Evolutionary conservation across 768 basidiomycete genomes (phyloP).

Genomic region (Cytidiella melzeri): DNA sequence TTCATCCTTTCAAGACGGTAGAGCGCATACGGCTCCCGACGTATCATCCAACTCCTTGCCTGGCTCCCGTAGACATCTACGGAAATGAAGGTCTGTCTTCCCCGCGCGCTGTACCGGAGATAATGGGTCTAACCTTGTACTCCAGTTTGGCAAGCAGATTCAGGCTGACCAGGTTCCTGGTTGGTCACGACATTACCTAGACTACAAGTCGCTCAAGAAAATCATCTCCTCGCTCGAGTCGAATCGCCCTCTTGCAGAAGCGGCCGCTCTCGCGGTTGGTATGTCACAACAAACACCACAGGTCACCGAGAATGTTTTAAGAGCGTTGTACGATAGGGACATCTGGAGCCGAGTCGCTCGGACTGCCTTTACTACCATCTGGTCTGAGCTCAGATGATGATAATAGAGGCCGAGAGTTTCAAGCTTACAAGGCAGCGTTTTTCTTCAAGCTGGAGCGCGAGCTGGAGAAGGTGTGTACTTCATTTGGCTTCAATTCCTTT

Average conservation of each 20-base stretch:
- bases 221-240: conserved; percentile 94
- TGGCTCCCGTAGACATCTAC: background rate
- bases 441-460: conserved; percentile 99
- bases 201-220: conserved; percentile 98
- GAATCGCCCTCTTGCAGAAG: conserved; percentile 86
- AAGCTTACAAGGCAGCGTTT: conserved; percentile 94
- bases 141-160: conserved; percentile 96
- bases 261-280: conserved; percentile 79
- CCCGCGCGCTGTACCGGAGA: conserved; percentile 6
- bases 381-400: conserved; percentile 58
- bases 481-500: background rate
- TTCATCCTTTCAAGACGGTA: conserved; percentile 7
- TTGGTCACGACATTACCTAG: conserved; percentile 93
- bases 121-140: conserved; percentile 1
- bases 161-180: conserved; percentile 95
- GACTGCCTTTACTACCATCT: conserved; percentile 53
- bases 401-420: conserved; percentile 71
- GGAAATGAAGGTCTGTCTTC: conserved; percentile 27
- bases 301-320: background rate
- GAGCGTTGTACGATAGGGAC: conserved; percentile 2
- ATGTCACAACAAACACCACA: conserved; percentile 23
- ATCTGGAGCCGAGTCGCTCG: background rate
- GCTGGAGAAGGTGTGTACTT: conserved; percentile 76
- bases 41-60: background rate
- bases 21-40: background rate